Evolutionary conservation across 2,329 filamentous ascomycete species (phyloP), one percentile per base, ranked within the genome.

Genomic region (Macrophomina tecta): DNA sequence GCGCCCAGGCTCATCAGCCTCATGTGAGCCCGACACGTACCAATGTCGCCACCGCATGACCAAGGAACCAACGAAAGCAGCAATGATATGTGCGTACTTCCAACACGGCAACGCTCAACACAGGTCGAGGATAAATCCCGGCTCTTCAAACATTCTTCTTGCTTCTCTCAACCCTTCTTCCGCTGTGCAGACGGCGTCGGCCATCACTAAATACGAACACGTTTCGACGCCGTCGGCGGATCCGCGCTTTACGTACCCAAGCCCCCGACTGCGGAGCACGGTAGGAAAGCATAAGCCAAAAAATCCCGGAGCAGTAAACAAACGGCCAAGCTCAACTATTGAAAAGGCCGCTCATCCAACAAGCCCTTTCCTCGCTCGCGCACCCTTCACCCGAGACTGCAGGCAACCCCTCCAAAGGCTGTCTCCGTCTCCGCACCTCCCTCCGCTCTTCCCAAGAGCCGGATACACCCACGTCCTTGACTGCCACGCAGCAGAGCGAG

Each of bases 121-220:
- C 23, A 45, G 23, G 23, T 23, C 23, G 23, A 23, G 23, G 23
- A 23, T 23, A 23, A 45, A 48, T n/a, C 16, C 16, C 42, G 8
- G 12, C 42, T 45, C 42, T 45, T 3, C 16, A 45, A 45, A 18
- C n/a, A 1, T 18, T 38, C 36, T 12, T 38, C 11, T 38, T 12
- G 36, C 34, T 23, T 28, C 34, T 40, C 8, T 40, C 23, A 28
- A 18, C n/a, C 12, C 9, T 58, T 34, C 38, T 40, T 34, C 46
- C 12, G 14, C 40, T 9, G 23, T 23, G 9, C 34, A 36, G 23
- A 38, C 53, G 38, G n/a, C 53, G 53, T 23, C 36, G 36, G 36
- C 36, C 36, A 60, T 46, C 55, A 45, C 55, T 18, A 40, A 45
- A 60, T 36, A 45, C 56, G 1, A 60, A 60, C 42, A 46, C 56